phyloP scores from a whole-genome alignment of 495 filamentous ascomycete species.

The Jackrogersella minutella region DNA sequence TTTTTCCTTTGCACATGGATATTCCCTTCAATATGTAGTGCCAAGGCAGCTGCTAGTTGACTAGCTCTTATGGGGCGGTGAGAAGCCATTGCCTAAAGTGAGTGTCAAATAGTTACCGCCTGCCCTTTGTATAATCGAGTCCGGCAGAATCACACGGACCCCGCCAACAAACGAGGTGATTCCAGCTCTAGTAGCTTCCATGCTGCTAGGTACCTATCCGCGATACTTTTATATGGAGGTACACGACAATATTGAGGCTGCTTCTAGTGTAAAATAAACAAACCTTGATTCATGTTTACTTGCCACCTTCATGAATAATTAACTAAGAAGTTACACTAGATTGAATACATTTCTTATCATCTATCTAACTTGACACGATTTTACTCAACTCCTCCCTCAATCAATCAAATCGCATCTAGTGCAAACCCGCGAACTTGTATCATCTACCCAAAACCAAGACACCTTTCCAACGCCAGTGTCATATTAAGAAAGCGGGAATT shows the following conservation, averaged over 20 bases:
- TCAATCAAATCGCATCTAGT: neutral
- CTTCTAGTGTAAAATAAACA: neutral
- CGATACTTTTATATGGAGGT: too few relatives aligned
- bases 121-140: slow-evolving; percentile 15
- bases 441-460: neutral
- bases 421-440: neutral
- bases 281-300: too few relatives aligned
- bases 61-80: slow-evolving; percentile 19
- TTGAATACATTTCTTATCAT: neutral
- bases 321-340: neutral
- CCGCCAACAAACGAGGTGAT: slow-evolving; percentile 11
- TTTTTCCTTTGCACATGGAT: too few relatives aligned
- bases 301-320: too few relatives aligned
- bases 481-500: neutral
- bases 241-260: neutral
- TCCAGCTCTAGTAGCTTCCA: slow-evolving; percentile 34
- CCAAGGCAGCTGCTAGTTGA: too few relatives aligned
- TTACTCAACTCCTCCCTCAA: neutral
- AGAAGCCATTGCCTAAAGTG: neutral
- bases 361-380: too few relatives aligned
- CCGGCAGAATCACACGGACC: slow-evolving; percentile 27
- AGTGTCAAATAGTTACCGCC: slow-evolving; percentile 17
- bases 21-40: too few relatives aligned
- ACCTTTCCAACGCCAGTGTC: neutral
- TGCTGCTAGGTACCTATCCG: neutral